phyloP scores from a whole-genome alignment of 768 basidiomycete species.

The Hygrocybe punicea region DNA sequence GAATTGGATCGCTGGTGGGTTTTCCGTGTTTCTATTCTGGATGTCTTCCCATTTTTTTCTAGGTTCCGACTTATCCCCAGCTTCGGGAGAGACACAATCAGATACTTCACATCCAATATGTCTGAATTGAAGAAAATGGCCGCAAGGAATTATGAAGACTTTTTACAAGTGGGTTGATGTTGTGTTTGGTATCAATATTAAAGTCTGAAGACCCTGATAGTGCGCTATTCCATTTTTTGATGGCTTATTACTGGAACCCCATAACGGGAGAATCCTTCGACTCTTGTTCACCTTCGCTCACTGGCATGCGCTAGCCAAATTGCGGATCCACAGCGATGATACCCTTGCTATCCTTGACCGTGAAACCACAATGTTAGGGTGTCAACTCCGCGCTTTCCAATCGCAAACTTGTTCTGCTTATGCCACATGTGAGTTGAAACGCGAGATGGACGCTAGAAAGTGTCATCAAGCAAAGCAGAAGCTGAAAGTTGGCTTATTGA shows the following conservation, averaged over 20 bases:
- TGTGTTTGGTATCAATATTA: background rate
- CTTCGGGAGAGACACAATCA: conserved; percentile 30
- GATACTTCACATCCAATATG: conserved; percentile 27
- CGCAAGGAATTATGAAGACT: conserved; percentile 38
- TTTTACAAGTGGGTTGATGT: conserved; percentile 32
- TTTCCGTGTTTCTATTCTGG: background rate
- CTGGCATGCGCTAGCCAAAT: conserved; percentile 3
- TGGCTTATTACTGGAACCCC: conserved; percentile 3
- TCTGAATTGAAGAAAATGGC: conserved; percentile 34
- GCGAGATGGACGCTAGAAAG: background rate
- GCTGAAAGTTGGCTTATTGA: too few species aligned
- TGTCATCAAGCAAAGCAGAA: background rate
- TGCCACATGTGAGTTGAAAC: background rate
- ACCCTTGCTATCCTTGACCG: background rate
- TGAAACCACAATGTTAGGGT: background rate
- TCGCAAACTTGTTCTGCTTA: background rate
- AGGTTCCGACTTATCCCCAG: conserved; percentile 25
- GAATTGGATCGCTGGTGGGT: conserved; percentile 19
- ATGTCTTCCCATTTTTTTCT: background rate
- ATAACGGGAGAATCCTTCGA: background rate
- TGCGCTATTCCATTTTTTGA: conserved; percentile 6
- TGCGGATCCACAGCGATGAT: conserved; percentile 4
- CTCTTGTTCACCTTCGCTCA: background rate
- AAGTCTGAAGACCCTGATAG: background rate
- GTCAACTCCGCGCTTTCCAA: background rate